Evolutionary conservation across 2,329 filamentous ascomycete genomes (phyloP).

Genomic region (Colletotrichum agaves): DNA sequence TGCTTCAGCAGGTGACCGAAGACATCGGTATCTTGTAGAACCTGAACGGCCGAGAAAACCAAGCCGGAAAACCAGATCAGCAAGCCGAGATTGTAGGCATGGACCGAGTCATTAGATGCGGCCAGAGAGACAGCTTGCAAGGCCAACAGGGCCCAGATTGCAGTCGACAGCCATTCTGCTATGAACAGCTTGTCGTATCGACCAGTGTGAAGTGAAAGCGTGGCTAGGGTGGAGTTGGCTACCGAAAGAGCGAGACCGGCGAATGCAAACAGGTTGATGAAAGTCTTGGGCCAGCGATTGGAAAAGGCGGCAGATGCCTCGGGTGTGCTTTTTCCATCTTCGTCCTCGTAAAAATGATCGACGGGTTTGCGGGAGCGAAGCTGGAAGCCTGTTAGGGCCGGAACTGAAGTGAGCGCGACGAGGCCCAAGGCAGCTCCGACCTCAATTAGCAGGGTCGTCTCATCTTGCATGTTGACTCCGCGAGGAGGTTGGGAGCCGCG

Average conservation of each 20-base stretch:
- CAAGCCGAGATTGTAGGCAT: slow-evolving; percentile 64
- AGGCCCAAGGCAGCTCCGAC: slow-evolving; percentile 47
- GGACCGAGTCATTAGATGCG: slow-evolving; percentile 61
- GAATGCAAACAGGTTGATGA: slow-evolving; percentile 64
- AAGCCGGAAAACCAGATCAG: slow-evolving; percentile 61
- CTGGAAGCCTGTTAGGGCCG: slow-evolving; percentile 51
- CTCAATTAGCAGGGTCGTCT: slow-evolving; percentile 31
- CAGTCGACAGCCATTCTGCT: slow-evolving; percentile 69
- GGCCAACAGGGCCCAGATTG: slow-evolving; percentile 64
- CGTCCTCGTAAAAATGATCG: slow-evolving; percentile 71
- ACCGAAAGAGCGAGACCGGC: slow-evolving; percentile 67
- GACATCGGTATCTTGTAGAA: slow-evolving; percentile 57
- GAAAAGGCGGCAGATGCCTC: slow-evolving; percentile 73
- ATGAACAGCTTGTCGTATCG: slow-evolving; percentile 53
- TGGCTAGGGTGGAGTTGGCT: slow-evolving; percentile 64
- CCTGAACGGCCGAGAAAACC: slow-evolving; percentile 54
- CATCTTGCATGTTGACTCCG: slow-evolving; percentile 33
- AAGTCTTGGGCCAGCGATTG: slow-evolving; percentile 64
- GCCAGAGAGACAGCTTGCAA: slow-evolving; percentile 63
- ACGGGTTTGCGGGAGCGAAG: slow-evolving; percentile 46
- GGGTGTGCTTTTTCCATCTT: slow-evolving; percentile 74
- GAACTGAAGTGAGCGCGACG: slow-evolving; percentile 50
- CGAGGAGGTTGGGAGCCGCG: not conserved
- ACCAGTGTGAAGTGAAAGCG: slow-evolving; percentile 44
- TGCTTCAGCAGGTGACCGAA: slow-evolving; percentile 48